Evolutionary conservation across 2,329 filamentous ascomycete genomes (phyloP), one percentile per base, ranked within the genome.

Genomic region (Xylariaceae sp.): DNA sequence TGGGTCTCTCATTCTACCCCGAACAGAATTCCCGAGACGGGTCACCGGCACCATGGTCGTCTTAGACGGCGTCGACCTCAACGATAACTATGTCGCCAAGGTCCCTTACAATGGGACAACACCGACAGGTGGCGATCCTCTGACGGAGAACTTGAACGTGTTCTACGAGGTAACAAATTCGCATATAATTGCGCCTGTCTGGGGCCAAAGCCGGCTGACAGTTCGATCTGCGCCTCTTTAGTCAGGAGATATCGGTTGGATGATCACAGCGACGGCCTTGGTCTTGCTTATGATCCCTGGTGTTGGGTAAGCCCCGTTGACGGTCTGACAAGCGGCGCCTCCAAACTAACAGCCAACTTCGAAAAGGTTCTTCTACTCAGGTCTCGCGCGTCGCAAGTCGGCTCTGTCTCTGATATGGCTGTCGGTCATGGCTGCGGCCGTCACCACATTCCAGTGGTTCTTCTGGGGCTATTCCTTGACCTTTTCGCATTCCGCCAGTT

Each of bases 211-310:
- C 27, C 12, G n/a, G 27, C 40, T 46, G 23, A 42, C 19, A 3
- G n/a, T 26, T 36, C 40, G 49, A 43, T 48, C 36, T 35, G 19
- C n/a, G 21, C 37, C 19, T 24, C 11, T 16, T 28, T 34, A 59
- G 83, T 71, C 81, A 43, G 88, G 88, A 57, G 86, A 94, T 67
- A 84, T 94, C 49, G 83, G 80, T 40, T 94, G 85, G 84, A 80
- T 94, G 65, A 78, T 94, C 52, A 83, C 78, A 14, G 73, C 85
- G 18, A 88, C 87, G 2, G 88, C 86, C 5, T 73, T 95, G 37
- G 88, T 94, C 36, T 68, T 94, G 53, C 78, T 95, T 53, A 94
- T 94, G 88, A 88, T 94, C 66, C 88, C 88, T 2, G 88, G 88
- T 51, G 87, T 94, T 53, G 88, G 86, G 56, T 75, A 63, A 59